Evolutionary conservation across 2,329 filamentous ascomycete species (phyloP).

Genomic region (Teratosphaeria zuluensis): DNA sequence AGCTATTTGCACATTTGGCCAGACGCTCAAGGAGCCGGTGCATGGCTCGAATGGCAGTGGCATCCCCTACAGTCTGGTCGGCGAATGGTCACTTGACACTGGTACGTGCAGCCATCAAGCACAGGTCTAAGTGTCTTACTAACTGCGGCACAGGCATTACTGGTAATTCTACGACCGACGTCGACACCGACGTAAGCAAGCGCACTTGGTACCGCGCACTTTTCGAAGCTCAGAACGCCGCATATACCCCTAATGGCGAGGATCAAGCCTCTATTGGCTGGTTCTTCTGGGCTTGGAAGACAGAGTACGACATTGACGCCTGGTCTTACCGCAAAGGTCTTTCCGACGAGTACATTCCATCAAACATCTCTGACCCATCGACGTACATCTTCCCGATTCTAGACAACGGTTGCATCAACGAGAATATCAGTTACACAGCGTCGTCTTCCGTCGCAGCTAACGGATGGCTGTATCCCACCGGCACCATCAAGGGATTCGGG

Average conservation of each 20-base stretch:
- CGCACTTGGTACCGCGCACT: slow-evolving; percentile 16
- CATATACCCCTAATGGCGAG: slow-evolving; percentile 8
- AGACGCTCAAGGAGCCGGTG: slow-evolving; percentile 1
- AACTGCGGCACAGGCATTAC: slow-evolving; percentile 3
- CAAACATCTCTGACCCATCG: slow-evolving; percentile 9
- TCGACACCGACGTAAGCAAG: slow-evolving; percentile 7
- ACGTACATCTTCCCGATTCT: slow-evolving; percentile 12
- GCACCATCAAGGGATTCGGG: background rate
- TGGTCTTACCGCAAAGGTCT: slow-evolving; percentile 16
- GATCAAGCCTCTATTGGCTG: slow-evolving; percentile 13
- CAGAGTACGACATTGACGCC: slow-evolving; percentile 17
- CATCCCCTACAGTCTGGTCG: slow-evolving; percentile 11
- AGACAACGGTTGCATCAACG: slow-evolving; percentile 11
- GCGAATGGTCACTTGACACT: slow-evolving; percentile 17
- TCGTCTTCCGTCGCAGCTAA: background rate
- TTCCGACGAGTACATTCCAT: slow-evolving; percentile 13
- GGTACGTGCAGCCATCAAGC: background rate
- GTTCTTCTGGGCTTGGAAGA: slow-evolving; percentile 20
- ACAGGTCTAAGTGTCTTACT: background rate
- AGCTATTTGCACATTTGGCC: slow-evolving; percentile 10
- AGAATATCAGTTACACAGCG: slow-evolving; percentile 8
- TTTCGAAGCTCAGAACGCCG: slow-evolving; percentile 16
- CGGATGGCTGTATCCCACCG: background rate
- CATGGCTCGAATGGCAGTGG: slow-evolving; percentile 2
- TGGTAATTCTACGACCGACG: slow-evolving; percentile 4